Conservation (phyloP, 768 basidiomycete species). For the Agaricus bisporus region DNA sequence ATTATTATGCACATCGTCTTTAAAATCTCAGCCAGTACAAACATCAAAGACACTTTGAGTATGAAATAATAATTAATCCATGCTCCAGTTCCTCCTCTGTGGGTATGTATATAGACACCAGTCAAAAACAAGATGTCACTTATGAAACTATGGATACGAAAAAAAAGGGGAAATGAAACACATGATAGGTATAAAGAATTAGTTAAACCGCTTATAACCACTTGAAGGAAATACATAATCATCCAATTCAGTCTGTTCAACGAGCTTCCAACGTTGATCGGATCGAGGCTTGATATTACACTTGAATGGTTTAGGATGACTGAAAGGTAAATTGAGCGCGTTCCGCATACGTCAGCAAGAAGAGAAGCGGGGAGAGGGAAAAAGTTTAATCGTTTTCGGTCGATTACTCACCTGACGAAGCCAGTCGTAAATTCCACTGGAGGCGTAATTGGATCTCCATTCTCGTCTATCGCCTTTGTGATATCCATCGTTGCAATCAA, state of each 20-base stretch:
- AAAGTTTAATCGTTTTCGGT: neutral
- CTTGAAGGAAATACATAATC: neutral
- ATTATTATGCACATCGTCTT: too few relatives aligned
- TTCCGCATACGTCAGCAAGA: neutral
- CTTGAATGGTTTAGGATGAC: slow-evolving; percentile 46
- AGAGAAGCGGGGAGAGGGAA: neutral
- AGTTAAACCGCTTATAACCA: neutral
- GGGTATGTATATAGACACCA: too few relatives aligned
- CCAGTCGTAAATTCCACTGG: slow-evolving; percentile 31
- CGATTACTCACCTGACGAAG: slow-evolving; percentile 37
- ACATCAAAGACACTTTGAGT: too few relatives aligned
- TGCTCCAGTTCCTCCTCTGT: too few relatives aligned
- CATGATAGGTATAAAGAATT: neutral
- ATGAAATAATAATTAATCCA: too few relatives aligned
- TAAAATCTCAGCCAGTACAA: too few relatives aligned
- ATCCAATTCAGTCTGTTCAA: slow-evolving; percentile 22
- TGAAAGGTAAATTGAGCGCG: slow-evolving; percentile 14
- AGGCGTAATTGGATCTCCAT: slow-evolving; percentile 35
- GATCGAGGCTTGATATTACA: slow-evolving; percentile 42
- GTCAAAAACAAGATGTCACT: too few relatives aligned
- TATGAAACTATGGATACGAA: too few relatives aligned
- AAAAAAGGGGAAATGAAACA: neutral
- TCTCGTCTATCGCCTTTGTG: slow-evolving; percentile 30
- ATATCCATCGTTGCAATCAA: slow-evolving; percentile 43
- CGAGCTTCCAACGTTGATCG: slow-evolving; percentile 21